phyloP scores from a whole-genome alignment of 257 asterid species.

The Solanum etuberosum region DNA sequence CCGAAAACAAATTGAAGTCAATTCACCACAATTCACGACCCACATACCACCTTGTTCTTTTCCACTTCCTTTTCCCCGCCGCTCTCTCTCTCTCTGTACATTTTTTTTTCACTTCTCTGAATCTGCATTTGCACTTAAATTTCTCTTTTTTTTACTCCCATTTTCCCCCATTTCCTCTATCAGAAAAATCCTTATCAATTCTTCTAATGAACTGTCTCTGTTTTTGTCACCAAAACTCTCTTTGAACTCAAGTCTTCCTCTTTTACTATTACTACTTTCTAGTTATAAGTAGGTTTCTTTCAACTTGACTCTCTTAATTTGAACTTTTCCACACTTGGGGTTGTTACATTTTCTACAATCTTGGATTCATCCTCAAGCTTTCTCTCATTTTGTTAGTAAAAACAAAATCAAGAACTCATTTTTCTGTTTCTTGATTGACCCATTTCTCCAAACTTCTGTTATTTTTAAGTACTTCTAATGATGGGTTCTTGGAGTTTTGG shows the following conservation, averaged over 20 bases:
- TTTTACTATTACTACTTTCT: not conserved
- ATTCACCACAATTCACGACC: not conserved
- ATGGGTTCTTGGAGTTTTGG: constrained; percentile 4
- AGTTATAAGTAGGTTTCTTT: not conserved
- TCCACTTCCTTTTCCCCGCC: not conserved
- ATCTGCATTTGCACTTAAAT: not conserved
- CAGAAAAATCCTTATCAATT: not conserved
- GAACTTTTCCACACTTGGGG: constrained; percentile 24
- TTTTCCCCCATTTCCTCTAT: not conserved
- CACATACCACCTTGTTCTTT: not conserved
- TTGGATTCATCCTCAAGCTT: not conserved
- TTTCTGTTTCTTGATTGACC: constrained; percentile 2
- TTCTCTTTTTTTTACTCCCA: not conserved
- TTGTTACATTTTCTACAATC: constrained; percentile 18
- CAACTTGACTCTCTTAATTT: constrained; percentile 19
- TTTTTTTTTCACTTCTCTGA: not conserved
- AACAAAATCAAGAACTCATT: not conserved
- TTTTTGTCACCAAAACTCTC: constrained; percentile 27
- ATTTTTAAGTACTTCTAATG: not conserved
- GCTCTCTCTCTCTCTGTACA: not conserved
- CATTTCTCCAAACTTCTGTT: not conserved
- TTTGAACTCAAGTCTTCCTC: constrained; percentile 58
- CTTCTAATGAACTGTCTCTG: not conserved
- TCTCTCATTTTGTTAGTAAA: not conserved
- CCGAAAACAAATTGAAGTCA: not conserved